phyloP scores from a whole-genome alignment of 208 protist genomes.

The Leishmania arabica region DNA sequence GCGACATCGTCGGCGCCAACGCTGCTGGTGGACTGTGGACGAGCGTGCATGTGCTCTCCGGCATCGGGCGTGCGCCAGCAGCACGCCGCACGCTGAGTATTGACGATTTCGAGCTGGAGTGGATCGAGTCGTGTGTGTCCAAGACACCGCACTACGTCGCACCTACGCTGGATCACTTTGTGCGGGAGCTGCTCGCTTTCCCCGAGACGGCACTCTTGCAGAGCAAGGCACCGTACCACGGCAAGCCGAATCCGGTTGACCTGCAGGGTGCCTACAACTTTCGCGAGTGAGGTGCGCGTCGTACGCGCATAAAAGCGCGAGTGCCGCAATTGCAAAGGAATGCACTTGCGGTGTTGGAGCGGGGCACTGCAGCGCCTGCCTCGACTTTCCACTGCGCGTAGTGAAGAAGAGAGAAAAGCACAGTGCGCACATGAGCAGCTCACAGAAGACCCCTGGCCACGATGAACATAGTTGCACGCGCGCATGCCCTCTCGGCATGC shows the following conservation, averaged over 20 bases:
- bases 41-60: conserved; percentile 83
- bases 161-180: conserved; percentile 89
- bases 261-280: conserved; percentile 73
- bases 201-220: conserved; percentile 67
- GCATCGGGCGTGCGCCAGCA: conserved; percentile 60
- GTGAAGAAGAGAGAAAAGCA: neutral
- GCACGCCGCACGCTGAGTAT: conserved; percentile 57
- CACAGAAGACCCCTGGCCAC: neutral
- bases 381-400: neutral
- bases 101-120: conserved; percentile 73
- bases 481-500: neutral
- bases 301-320: neutral
- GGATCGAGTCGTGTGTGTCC: conserved; percentile 57
- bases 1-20: conserved; percentile 85
- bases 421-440: neutral
- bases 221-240: conserved; percentile 65
- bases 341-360: neutral
- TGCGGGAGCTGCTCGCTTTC: conserved; percentile 82
- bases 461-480: neutral
- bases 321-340: neutral
- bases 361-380: neutral
- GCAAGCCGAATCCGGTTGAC: conserved; percentile 80
- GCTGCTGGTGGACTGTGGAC: conserved; percentile 69
- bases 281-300: neutral
- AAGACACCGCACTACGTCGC: conserved; percentile 84